Evolutionary conservation across 2,329 filamentous ascomycete species (phyloP).

Genomic region (Hypoxylon sp.): DNA sequence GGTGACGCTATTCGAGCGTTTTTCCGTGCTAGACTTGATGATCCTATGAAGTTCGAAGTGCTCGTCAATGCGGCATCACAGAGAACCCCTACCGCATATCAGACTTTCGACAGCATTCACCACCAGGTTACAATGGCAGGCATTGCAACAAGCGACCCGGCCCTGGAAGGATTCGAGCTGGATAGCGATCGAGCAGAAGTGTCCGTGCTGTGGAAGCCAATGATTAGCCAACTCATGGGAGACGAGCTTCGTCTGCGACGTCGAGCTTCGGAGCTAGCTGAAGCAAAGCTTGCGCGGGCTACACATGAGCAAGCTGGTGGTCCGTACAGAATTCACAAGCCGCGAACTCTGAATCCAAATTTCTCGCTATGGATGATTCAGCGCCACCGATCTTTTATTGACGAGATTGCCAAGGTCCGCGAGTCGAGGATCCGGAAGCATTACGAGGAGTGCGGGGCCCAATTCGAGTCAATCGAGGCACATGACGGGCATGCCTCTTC

Average conservation of each 20-base stretch:
- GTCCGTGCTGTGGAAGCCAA: conserved; percentile 6
- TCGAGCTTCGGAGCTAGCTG: neutral
- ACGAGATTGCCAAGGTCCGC: neutral
- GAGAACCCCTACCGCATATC: neutral
- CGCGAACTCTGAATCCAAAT: neutral
- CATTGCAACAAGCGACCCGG: conserved; percentile 1
- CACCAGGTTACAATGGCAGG: neutral
- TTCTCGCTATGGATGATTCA: neutral
- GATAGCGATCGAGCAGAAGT: neutral
- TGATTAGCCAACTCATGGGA: conserved; percentile 8
- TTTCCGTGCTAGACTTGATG: neutral
- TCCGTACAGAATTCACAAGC: neutral
- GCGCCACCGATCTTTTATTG: neutral
- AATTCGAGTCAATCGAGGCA: neutral
- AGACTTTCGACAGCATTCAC: neutral
- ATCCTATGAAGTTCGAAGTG: too few species aligned
- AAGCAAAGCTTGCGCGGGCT: neutral
- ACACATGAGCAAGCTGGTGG: neutral
- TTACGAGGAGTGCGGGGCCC: neutral
- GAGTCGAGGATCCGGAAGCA: conserved; percentile 3
- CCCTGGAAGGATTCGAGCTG: neutral
- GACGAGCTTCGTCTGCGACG: conserved; percentile 5
- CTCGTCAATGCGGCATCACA: neutral
- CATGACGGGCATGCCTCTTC: neutral
- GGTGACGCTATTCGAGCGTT: neutral